These are phyloP conservation scores for Collybiopsis confluens DNA, from an alignment of 768 basidiomycete species.

Conservation along the genomic window DNA sequence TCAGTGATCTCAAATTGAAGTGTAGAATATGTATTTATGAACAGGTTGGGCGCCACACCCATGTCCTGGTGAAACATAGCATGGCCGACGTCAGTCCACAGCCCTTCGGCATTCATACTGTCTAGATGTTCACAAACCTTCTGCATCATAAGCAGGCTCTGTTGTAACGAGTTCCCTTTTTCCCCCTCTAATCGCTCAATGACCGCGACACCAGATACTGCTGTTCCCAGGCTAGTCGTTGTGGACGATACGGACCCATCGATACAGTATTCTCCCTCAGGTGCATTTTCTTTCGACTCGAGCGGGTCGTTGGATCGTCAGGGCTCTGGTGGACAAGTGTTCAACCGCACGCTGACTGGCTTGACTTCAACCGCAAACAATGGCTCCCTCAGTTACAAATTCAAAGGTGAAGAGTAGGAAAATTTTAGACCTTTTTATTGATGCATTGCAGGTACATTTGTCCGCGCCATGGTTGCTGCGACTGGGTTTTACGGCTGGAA, in stretches of 20 bases:
- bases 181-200: neutral
- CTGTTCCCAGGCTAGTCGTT: slow-evolving; percentile 5
- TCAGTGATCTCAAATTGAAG: too few species aligned
- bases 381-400: neutral
- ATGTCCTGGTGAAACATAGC: too few species aligned
- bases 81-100: too few species aligned
- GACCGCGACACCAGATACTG: neutral
- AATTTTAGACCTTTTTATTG: neutral
- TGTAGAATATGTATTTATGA: too few species aligned
- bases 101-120: too few species aligned
- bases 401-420: neutral
- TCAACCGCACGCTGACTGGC: neutral
- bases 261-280: neutral
- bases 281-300: neutral
- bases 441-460: neutral
- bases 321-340: neutral
- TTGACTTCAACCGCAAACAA: neutral
- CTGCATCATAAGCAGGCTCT: too few species aligned
- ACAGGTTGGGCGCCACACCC: too few species aligned
- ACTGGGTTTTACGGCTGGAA: neutral
- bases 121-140: too few species aligned
- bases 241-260: slow-evolving; percentile 6
- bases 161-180: too few species aligned
- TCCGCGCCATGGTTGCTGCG: neutral
- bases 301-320: neutral